Evolutionary conservation across 2,329 filamentous ascomycete species (phyloP).

Genomic region (Aphanoascus verrucosus): DNA sequence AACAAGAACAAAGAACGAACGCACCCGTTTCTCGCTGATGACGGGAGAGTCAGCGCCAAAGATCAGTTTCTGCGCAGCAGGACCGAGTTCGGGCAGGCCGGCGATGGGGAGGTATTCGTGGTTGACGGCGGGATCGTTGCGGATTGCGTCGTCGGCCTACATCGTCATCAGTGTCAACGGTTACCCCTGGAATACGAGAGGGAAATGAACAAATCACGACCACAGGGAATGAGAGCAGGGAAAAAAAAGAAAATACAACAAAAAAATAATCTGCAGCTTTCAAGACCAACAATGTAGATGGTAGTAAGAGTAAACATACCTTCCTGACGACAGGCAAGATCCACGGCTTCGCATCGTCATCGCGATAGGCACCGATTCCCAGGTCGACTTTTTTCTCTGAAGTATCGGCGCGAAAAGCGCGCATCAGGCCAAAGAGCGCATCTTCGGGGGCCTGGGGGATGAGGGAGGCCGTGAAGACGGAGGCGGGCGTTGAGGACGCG

Average conservation of each 20-base stretch:
- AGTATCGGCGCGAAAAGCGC: constrained; percentile 71
- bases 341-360: constrained; percentile 94
- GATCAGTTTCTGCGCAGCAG: constrained; percentile 82
- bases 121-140: constrained; percentile 79
- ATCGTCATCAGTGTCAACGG: no score
- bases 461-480: constrained; percentile 62
- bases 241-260: background rate
- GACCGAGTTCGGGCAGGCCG: constrained; percentile 73
- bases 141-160: constrained; percentile 85
- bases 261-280: background rate
- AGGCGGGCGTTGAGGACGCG: constrained; percentile 30
- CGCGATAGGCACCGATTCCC: constrained; percentile 89
- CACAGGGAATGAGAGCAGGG: background rate
- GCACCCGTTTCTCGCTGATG: constrained; percentile 66
- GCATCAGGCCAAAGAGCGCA: constrained; percentile 84
- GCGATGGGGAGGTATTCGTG: constrained; percentile 98
- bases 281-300: no score
- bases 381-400: constrained; percentile 78
- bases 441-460: constrained; percentile 91
- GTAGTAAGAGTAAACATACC: no score
- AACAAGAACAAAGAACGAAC: constrained; percentile 16
- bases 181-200: no score
- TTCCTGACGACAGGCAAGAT: constrained; percentile 92
- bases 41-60: constrained; percentile 71
- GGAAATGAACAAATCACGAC: constrained; percentile 12